These are phyloP conservation scores for Hevea brasiliensis DNA, from an alignment of 345 rosid species.

Conservation along the genomic window DNA sequence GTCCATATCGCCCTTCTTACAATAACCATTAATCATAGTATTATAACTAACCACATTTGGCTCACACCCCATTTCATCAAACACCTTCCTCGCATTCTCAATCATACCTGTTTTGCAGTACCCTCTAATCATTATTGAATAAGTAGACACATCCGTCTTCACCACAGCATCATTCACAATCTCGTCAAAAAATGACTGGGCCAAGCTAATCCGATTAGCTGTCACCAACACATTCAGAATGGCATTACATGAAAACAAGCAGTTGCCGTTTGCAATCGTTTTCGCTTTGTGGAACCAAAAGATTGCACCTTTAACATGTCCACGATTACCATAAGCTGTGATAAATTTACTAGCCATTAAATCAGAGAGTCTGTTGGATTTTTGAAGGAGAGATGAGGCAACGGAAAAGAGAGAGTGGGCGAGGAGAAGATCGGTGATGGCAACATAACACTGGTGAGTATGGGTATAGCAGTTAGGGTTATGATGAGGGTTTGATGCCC, in stretches of 20 bases:
- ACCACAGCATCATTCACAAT: conserved; percentile 22
- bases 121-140: conserved; percentile 39
- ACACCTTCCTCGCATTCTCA: conserved; percentile 38
- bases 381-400: conserved; percentile 30
- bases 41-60: conserved; percentile 37
- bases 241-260: conserved; percentile 37
- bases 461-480: conserved; percentile 34
- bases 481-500: conserved; percentile 35
- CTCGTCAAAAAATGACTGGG: conserved; percentile 28
- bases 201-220: conserved; percentile 22
- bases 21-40: conserved; percentile 43
- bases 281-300: conserved; percentile 41
- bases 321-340: conserved; percentile 31
- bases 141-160: conserved; percentile 38
- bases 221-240: conserved; percentile 36
- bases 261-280: conserved; percentile 21
- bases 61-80: conserved; percentile 43
- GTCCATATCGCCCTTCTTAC: conserved; percentile 41
- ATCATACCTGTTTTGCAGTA: conserved; percentile 35
- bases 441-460: conserved; percentile 26
- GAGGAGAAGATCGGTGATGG: conserved; percentile 37
- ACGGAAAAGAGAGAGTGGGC: conserved; percentile 30
- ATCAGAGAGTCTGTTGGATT: conserved; percentile 32
- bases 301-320: conserved; percentile 33
- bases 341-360: conserved; percentile 33